Conservation (phyloP, 2,329 filamentous ascomycete species). For the Exophiala spinifera region DNA sequence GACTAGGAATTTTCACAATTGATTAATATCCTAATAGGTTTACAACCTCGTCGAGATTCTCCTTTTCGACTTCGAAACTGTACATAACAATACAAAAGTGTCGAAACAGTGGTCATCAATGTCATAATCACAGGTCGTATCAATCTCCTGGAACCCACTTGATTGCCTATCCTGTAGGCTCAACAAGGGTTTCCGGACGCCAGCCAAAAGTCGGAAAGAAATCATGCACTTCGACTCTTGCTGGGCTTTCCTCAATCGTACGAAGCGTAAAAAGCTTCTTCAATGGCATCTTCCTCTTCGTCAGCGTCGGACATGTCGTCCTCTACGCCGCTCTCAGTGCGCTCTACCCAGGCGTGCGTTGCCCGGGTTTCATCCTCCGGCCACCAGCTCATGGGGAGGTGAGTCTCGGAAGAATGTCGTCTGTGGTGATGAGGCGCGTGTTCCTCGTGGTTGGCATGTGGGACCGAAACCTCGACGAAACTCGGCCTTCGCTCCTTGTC, state of each 20-base stretch:
- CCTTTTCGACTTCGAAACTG: too few relatives aligned
- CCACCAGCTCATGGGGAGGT: conserved; percentile 22
- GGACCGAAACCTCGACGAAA: conserved; percentile 16
- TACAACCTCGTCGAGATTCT: too few relatives aligned
- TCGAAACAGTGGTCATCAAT: not conserved
- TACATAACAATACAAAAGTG: not conserved
- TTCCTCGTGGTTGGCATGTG: conserved; percentile 3
- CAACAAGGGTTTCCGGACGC: too few relatives aligned
- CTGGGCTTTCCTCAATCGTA: conserved; percentile 7
- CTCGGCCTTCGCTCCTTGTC: conserved; percentile 15
- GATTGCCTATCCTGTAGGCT: too few relatives aligned
- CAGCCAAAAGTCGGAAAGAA: not conserved
- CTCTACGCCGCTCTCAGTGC: not conserved
- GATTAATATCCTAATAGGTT: too few relatives aligned
- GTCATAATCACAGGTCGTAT: too few relatives aligned
- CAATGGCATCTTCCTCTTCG: conserved; percentile 17
- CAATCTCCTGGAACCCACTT: too few relatives aligned
- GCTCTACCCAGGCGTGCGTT: conserved; percentile 19
- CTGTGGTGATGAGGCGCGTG: conserved; percentile 7
- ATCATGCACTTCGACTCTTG: not conserved
- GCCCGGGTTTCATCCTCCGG: conserved; percentile 15
- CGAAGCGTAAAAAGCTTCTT: conserved; percentile 19
- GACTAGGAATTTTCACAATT: too few relatives aligned
- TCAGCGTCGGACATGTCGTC: not conserved
- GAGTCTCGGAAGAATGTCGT: conserved; percentile 13